phyloP scores from a whole-genome alignment of 805 yeast species.

The Suhomyces pyralidae region DNA sequence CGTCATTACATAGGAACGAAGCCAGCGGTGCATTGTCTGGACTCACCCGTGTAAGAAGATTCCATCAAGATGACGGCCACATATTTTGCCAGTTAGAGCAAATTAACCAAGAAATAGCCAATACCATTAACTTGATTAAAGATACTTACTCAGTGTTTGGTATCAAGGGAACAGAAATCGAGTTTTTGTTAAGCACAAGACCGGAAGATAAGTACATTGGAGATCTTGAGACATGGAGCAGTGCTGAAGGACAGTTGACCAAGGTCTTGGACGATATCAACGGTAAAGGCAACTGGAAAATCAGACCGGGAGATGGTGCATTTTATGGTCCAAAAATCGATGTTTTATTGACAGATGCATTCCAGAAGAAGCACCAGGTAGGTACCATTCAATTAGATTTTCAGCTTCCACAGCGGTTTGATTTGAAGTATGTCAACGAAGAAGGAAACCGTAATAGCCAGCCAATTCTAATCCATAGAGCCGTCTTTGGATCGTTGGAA shows the following conservation, averaged over 20 bases:
- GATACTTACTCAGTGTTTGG: slow-evolving; percentile 72
- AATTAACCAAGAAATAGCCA: slow-evolving; percentile 66
- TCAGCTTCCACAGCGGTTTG: slow-evolving; percentile 85
- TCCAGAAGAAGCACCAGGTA: slow-evolving; percentile 81
- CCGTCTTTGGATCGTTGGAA: slow-evolving; percentile 92
- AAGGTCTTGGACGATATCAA: slow-evolving; percentile 49
- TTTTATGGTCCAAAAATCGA: slow-evolving; percentile 97
- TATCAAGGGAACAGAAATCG: slow-evolving; percentile 47
- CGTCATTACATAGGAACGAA: slow-evolving; percentile 91
- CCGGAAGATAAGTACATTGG: slow-evolving; percentile 80
- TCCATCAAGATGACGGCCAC: slow-evolving; percentile 98
- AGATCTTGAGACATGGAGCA: slow-evolving; percentile 69
- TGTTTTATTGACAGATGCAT: slow-evolving; percentile 74
- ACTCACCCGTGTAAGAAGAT: slow-evolving; percentile 85
- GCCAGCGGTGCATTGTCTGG: slow-evolving; percentile 93
- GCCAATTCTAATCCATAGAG: slow-evolving; percentile 96
- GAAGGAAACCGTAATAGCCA: slow-evolving; percentile 50
- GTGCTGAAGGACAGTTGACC: slow-evolving; percentile 69
- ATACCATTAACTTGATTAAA: slow-evolving; percentile 70
- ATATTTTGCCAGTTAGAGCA: slow-evolving; percentile 84
- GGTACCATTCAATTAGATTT: slow-evolving; percentile 96
- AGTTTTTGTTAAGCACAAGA: slow-evolving; percentile 75
- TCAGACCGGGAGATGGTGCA: slow-evolving; percentile 94
- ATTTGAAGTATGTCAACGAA: slow-evolving; percentile 59
- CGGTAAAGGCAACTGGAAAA: slow-evolving; percentile 58